Base-by-base conservation (phyloP, 1,139 yeast genomes). In the Blastobotrys proliferans region DNA sequence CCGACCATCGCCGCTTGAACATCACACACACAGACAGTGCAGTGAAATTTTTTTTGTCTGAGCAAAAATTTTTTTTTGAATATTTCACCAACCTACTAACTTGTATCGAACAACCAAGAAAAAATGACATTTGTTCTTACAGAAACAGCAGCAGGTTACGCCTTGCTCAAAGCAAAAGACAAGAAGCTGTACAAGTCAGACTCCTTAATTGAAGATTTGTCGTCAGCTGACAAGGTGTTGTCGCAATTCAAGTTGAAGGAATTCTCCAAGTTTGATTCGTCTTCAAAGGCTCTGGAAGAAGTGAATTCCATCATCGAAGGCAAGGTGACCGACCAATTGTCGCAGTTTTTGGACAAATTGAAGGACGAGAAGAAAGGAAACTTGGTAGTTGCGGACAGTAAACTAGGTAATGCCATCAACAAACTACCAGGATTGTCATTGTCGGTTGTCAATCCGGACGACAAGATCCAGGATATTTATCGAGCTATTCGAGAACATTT, bases 61-160 rank as follows among this genome's bases (percentile, higher is more conserved):
- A n/a, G n/a, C n/a, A n/a, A n/a, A n/a, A 10, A 13, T 32, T 32
- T n/a, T n/a, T n/a, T n/a, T n/a, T n/a, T n/a, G n/a, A n/a, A n/a
- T 19, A 16, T 13, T 21, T 20, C 36, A 8, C 16, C 36, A 24
- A 8, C 38, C 22, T 16, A 16, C 27, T 3, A 19, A 16, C 11
- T n/a, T n/a, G n/a, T n/a, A n/a, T n/a, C n/a, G n/a, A n/a, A 20
- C 22, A 31, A 28, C 24, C 16, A 20, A 13, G 14, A 33, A 35
- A 37, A 35, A 44, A 88, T 88, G 97, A 87, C 97, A 57, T 88
- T 79, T 77, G 92, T 92, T 62, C 80, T 92, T 67, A 85, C 97
- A 51, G 98, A 92, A 75, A 92, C 97, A 53, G 86, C 97, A 54
- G 98, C 98, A 46, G 98, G 98, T 64, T 92, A 92, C 66, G 97